Evolutionary conservation across 495 filamentous ascomycete species (phyloP).

Genomic region (Penicillium ucsense): DNA sequence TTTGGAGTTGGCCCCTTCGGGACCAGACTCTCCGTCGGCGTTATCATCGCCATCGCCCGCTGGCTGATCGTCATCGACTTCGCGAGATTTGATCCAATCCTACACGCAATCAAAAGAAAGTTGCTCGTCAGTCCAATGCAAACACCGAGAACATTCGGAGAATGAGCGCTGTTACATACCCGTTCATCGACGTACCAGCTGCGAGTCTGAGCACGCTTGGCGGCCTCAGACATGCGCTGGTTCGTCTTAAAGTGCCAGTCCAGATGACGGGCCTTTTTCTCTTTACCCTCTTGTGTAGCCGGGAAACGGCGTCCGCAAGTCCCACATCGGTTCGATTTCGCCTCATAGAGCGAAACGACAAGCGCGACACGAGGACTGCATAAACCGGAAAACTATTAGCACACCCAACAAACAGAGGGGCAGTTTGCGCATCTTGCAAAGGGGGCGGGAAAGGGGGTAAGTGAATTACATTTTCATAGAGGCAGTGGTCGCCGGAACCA

Average conservation of each 20-base stretch:
- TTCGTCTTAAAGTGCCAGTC: constrained; percentile 98
- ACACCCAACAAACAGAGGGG: constrained; percentile 1
- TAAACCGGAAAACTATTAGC: constrained; percentile 14
- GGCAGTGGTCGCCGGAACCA: constrained; percentile 57
- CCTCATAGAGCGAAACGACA: constrained; percentile 63
- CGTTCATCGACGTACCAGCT: constrained; percentile 91
- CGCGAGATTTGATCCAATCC: constrained; percentile 85
- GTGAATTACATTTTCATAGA: constrained; percentile 65
- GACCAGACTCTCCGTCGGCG: constrained; percentile 21
- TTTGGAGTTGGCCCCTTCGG: constrained; percentile 30
- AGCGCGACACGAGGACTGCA: constrained; percentile 64
- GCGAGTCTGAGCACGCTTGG: constrained; percentile 73
- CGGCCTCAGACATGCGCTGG: constrained; percentile 72
- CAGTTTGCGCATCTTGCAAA: too few species aligned
- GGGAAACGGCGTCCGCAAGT: constrained; percentile 86
- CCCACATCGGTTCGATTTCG: constrained; percentile 71
- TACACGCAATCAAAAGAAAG: constrained; percentile 7
- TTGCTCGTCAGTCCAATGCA: constrained; percentile 3
- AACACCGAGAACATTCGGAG: background rate
- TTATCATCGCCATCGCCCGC: constrained; percentile 32
- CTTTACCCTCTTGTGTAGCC: constrained; percentile 63
- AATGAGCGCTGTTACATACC: constrained; percentile 42
- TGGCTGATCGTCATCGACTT: constrained; percentile 55
- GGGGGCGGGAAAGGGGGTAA: too few species aligned
- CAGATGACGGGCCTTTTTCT: constrained; percentile 82